phyloP scores from a whole-genome alignment of 148 eudicot species.

The Spergularia bocconei region DNA sequence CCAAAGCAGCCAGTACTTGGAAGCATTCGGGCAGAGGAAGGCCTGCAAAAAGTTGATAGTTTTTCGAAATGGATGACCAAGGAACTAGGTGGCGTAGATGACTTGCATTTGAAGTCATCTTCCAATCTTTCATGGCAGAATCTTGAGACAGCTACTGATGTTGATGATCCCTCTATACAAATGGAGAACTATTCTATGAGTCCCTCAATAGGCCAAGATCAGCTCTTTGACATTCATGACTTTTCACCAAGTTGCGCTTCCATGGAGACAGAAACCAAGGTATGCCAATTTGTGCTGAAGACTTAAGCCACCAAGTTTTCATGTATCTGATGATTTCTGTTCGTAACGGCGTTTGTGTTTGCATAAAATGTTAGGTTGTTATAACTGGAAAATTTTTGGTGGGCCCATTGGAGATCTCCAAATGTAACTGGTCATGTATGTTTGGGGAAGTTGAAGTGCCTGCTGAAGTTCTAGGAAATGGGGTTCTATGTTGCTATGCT shows the following conservation, averaged over 20 bases:
- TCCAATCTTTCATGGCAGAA: constrained; percentile 54
- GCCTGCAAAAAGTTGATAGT: constrained; percentile 66
- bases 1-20: constrained; percentile 38
- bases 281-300: constrained; percentile 19
- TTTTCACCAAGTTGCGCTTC: constrained; percentile 57
- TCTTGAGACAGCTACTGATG: constrained; percentile 38
- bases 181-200: constrained; percentile 48
- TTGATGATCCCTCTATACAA: constrained; percentile 45
- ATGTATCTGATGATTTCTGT: neutral
- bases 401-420: constrained; percentile 52
- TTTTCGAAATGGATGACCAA: constrained; percentile 64
- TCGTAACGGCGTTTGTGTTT: neutral
- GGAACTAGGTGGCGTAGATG: constrained; percentile 54
- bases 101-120: constrained; percentile 44
- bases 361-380: constrained; percentile 48
- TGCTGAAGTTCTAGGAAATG: constrained; percentile 65
- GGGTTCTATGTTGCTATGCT: constrained; percentile 71
- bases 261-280: constrained; percentile 47
- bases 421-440: constrained; percentile 85
- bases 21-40: constrained; percentile 35
- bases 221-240: constrained; percentile 60
- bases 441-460: constrained; percentile 97
- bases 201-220: constrained; percentile 66
- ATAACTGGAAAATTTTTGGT: constrained; percentile 78
- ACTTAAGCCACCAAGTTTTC: neutral